Base-by-base conservation (phyloP, 2,329 filamentous ascomycete genomes). In the Fusarium pininemorale region DNA sequence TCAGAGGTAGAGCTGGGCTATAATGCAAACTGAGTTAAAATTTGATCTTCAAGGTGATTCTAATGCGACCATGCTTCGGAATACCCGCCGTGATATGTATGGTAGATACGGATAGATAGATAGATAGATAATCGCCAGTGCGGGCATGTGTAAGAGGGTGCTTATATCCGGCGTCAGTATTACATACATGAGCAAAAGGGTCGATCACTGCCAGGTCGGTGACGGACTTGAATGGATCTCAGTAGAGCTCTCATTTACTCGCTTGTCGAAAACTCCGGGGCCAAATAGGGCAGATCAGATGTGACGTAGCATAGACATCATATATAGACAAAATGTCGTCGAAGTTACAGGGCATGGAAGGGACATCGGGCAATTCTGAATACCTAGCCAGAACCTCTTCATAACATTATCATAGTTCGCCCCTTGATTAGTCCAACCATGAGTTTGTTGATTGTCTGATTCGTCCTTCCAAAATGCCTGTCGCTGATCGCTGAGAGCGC, bases 241-340 rank as follows among this genome's bases (percentile, higher is more conserved):
- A 42, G 28, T 42, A 18, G 15, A 53, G 63, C 28, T 60, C 12
- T 41, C 30, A 51, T 64, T 69, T 22, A 41, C 51, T 69, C 42
- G 48, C 39, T 56, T 32, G 60, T 41, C 24, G 37, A 48, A 66
- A 42, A 47, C 50, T 57, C 58, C 18, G 35, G 39, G 22, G 22
- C 44, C 26, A 30, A 41, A 20, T 38, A 45, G 39, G 60, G 56
- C 28, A 44, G 14, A n/a, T 12, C 28, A 44, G 14, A n/a, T 14
- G 67, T 72, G 69, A 72, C 69, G 69, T 72, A 65, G 56, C 39
- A 9, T 37, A 44, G 60, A 60, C 69, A 72, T 72, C 69, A 72
- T 72, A 30, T 41, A 30, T 7, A 30, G 37, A 45, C 15, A 22
- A 59, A 68, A 58, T 68, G 47, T 26, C 41, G 62, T 71, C 45